Evolutionary conservation across 768 basidiomycete species (phyloP), one percentile per base, ranked within the genome.

Genomic region (Rhodocollybia butyracea): DNA sequence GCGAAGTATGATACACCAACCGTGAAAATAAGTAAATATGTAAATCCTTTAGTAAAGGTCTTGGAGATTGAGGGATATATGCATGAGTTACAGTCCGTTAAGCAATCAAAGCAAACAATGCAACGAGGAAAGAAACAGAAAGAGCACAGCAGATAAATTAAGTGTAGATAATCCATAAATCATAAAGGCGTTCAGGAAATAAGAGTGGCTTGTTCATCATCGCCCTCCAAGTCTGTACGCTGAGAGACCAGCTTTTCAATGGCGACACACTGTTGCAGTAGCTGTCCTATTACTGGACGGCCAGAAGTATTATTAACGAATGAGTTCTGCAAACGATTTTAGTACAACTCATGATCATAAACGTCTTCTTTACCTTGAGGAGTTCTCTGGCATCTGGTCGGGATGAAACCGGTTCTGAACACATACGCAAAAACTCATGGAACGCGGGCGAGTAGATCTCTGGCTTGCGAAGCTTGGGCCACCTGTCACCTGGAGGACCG

Each of bases 301-400:
- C 86, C 85, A 63, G 85, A 86, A 1, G 86, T 83, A 55, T 83
- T 86, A 53, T 80, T 80, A 53, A 89, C 76, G 64, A 89, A 88
- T 3, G 81, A 69, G 46, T 76, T 79, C 86, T 91, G 61, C 7
- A 34, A 40, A 52, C 51, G 10, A 41, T 57, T 48, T 31, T 7
- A 17, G 47, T 43, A 52, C 19, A 15, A 19, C 24, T 11, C 13
- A 27, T 17, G 21, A 6, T 24, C 39, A 21, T 26, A 51, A 57
- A 29, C 43, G 67, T 21, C 7, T 0, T 68, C 15, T 82, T 15
- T 51, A 89, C 89, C 68, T 83, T 81, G 13, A 80, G 65, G 42
- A 91, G 64, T 30, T 83, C 83, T 24, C 63, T 71, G 12, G 88
- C 77, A 56, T 69, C 66, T n/a, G 86, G 85, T 52, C 89, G 74